A percentile compares a stretch with the other conserved stretches of the same genome.
phyloP scores from a whole-genome alignment of 192 early-diverging fungal genomes.

The Chytriomyces sp. region DNA sequence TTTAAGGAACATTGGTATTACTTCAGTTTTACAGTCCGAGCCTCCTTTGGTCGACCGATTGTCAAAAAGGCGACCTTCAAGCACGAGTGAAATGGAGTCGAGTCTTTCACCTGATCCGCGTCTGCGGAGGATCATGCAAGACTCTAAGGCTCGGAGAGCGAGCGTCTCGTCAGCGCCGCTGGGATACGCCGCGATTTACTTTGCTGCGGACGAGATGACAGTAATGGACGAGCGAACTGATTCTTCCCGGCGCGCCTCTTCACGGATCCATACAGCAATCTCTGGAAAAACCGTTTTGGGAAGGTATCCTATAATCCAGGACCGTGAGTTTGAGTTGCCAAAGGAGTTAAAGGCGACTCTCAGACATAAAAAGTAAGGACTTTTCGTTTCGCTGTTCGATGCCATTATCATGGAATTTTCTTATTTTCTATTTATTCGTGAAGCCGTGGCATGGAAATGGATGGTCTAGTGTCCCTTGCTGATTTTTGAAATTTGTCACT shows the following conservation, averaged over 20 bases:
- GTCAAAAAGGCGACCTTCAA: not conserved
- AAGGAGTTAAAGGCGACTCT: no score
- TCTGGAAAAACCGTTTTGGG: not conserved
- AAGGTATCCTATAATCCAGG: not conserved
- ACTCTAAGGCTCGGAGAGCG: not conserved
- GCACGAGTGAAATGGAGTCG: no score
- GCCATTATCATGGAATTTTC: no score
- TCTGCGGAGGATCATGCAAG: no score
- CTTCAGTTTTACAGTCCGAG: not conserved
- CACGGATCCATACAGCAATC: not conserved
- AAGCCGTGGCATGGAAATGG: no score
- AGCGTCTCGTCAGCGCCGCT: not conserved
- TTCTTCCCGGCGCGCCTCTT: not conserved
- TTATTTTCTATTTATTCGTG: no score
- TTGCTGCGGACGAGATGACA: not conserved
- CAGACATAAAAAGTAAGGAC: no score
- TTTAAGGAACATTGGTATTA: not conserved
- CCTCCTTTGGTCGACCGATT: not conserved
- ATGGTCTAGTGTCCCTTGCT: no score
- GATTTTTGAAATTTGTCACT: no score
- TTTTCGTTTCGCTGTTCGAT: no score
- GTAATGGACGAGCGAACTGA: not conserved
- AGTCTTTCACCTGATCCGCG: no score
- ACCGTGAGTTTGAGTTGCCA: slow-evolving; percentile 7
- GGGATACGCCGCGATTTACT: slow-evolving; percentile 1